Evolutionary conservation across 257 asterid genomes (phyloP), one percentile per base, ranked within the genome.

Genomic region (Nicotiana benthamiana): DNA sequence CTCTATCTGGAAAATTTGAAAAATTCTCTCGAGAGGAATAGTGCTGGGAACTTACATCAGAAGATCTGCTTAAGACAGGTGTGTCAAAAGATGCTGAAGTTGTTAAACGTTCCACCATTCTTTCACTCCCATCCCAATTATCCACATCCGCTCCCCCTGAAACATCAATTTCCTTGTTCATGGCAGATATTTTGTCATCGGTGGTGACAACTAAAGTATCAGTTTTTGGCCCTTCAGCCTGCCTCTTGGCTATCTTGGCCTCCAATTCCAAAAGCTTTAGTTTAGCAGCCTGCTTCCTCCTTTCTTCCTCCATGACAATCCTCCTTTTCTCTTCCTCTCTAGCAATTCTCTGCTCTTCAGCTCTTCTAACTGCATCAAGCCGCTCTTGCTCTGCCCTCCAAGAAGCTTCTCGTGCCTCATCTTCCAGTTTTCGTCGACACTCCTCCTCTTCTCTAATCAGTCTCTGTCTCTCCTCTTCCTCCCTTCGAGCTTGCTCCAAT

Each of bases 311-410:
- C 87, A 89, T 30, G 48, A 86, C 81, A 16, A 88, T 76, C 87
- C 90, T 89, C 82, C 79, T 92, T 87, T 83, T 94, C 88, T 94
- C 99, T 83, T 94, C 97, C 86, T 96, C 98, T 84, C 97, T 89
- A 79, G 97, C 90, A 70, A 89, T 82, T 86, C 87, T 94, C 87
- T 75, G 90, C 83, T 96, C 99, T 84, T 92, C 97, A 57, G 95
- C 93, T 85, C 79, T 91, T 86, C 84, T 87, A 81, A 90, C 85
- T 85, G 97, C 92, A 85, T 94, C 98, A 67, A 90, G 80, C 6
- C 83, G 88, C 87, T 92, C 97, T 84, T 91, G 97, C 80, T 96
- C 99, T 57, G 90, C 98, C 86, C 98, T 91, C 98, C 94, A 89
- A 26, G 93, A 90, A 86, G 97, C 94, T 88, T 94, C 98, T 76